Evolutionary conservation across 306 rosid genomes (phyloP).

Genomic region (Lagenaria siceraria): DNA sequence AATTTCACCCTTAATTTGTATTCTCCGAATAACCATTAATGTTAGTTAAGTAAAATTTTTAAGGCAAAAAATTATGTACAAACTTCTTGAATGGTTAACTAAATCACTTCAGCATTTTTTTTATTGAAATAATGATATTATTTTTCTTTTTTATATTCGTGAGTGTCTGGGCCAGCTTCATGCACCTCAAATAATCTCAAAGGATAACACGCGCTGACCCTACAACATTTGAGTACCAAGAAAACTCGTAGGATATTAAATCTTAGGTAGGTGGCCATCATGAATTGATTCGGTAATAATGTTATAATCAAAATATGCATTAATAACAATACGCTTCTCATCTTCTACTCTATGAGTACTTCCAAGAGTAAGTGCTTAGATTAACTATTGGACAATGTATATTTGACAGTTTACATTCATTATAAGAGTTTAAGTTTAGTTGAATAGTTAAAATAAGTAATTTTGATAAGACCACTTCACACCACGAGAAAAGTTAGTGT

Average conservation of each 20-base stretch:
- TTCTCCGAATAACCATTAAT: not conserved
- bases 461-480: no score
- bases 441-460: not conserved
- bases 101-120: not conserved
- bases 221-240: no score
- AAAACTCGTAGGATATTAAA: no score
- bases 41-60: not conserved
- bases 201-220: no score
- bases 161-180: no score
- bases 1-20: not conserved
- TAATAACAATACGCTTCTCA: not conserved
- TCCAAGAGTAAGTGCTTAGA: not conserved
- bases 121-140: not conserved
- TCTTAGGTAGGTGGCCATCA: no score
- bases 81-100: not conserved
- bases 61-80: not conserved
- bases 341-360: not conserved
- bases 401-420: not conserved
- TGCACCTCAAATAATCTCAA: no score
- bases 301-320: not conserved
- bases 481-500: no score
- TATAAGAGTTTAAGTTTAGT: not conserved
- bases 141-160: no score
- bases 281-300: no score
- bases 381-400: not conserved